These are phyloP conservation scores for Paspalum vaginatum DNA, from an alignment of 176 grass and related monocot genomes.

Conservation along the genomic window DNA sequence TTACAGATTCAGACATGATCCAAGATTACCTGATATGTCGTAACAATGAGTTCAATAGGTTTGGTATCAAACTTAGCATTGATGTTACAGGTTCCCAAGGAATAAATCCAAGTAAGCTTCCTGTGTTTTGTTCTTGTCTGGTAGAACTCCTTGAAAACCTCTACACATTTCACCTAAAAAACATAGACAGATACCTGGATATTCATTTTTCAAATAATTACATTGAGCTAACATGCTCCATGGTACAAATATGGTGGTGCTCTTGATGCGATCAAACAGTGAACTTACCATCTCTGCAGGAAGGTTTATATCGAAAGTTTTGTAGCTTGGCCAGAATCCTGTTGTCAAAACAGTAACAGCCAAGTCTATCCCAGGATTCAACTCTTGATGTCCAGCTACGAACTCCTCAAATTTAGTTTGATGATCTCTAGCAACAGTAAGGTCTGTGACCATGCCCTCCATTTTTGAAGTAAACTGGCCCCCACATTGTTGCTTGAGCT, in stretches of 20 bases:
- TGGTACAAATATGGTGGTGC: neutral
- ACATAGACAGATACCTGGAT: neutral
- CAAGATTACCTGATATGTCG: constrained; percentile 80
- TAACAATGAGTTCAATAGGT: constrained; percentile 86
- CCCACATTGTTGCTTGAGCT: constrained; percentile 97
- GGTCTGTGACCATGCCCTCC: constrained; percentile 98
- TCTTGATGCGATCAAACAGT: neutral
- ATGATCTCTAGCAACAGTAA: constrained; percentile 81
- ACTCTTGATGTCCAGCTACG: constrained; percentile 47
- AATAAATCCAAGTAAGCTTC: constrained; percentile 99
- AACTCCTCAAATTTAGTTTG: constrained; percentile 89
- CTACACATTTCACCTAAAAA: constrained; percentile 91
- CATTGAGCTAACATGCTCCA: constrained; percentile 3
- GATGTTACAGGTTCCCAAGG: constrained; percentile 90
- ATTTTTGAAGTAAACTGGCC: constrained; percentile 99
- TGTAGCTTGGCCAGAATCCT: constrained; percentile 99
- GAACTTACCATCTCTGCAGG: constrained; percentile 88
- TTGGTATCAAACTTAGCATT: constrained; percentile 79
- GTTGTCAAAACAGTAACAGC: constrained; percentile 91
- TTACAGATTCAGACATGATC: neutral
- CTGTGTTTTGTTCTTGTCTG: constrained; percentile 91
- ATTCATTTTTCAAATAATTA: neutral
- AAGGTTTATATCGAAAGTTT: constrained; percentile 96
- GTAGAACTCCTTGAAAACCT: constrained; percentile 94
- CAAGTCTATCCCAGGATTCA: constrained; percentile 84